These are phyloP conservation scores for Terana coerulea DNA, from an alignment of 768 basidiomycete genomes.

Conservation along the genomic window DNA sequence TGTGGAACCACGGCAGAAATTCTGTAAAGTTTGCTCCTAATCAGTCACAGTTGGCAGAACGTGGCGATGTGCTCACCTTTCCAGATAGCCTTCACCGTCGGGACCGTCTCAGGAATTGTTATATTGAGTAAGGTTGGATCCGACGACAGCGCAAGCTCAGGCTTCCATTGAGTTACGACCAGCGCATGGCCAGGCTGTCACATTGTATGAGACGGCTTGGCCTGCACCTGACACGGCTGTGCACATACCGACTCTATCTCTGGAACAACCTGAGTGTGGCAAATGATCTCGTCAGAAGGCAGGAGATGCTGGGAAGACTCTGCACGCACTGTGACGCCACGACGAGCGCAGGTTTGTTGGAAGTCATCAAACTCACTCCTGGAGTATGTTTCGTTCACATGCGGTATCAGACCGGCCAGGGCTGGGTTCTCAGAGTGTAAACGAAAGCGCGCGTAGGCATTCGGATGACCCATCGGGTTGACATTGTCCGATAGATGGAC, in stretches of 20 bases:
- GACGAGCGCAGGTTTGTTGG: constrained; percentile 21
- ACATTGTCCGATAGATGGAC: constrained; percentile 28
- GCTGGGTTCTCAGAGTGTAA: constrained; percentile 19
- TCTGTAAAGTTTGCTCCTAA: constrained; percentile 11
- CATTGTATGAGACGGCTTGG: background rate
- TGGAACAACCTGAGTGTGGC: constrained; percentile 17
- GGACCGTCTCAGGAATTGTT: constrained; percentile 38
- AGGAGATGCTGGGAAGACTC: no score
- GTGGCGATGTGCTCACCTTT: constrained; percentile 31
- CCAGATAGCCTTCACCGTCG: constrained; percentile 41
- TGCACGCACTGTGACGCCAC: constrained; percentile 24
- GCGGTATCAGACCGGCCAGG: constrained; percentile 22
- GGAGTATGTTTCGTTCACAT: constrained; percentile 26
- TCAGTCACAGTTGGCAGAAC: background rate
- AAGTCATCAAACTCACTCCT: constrained; percentile 23
- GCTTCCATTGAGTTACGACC: constrained; percentile 43
- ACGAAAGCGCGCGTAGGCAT: constrained; percentile 27
- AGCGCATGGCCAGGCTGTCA: constrained; percentile 37
- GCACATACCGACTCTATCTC: constrained; percentile 24
- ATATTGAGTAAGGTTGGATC: constrained; percentile 36
- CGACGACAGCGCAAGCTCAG: constrained; percentile 34
- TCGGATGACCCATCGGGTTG: constrained; percentile 12
- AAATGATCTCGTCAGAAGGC: background rate
- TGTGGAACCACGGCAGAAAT: constrained; percentile 24
- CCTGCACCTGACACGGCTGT: background rate